phyloP scores from a whole-genome alignment of 768 basidiomycete genomes.

The Leucocoprinus birnbaumii region DNA sequence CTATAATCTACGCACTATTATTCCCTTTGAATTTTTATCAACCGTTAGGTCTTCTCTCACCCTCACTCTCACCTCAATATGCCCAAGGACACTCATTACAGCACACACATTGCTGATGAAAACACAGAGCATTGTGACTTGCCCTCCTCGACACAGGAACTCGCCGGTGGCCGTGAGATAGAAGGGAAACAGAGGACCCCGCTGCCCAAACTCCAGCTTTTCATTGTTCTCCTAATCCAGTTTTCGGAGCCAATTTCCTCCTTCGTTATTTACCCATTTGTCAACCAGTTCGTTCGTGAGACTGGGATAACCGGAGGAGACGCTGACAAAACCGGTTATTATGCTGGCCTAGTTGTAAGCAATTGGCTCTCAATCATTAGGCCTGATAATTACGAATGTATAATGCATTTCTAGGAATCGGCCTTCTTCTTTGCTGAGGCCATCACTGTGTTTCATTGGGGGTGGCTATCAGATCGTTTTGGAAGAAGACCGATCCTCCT shows the following conservation, averaged over 20 bases:
- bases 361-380: neutral
- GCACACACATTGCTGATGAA: too few relatives aligned
- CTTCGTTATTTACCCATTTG: slow-evolving; percentile 45
- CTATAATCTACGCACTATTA: too few relatives aligned
- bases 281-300: slow-evolving; percentile 41
- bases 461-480: slow-evolving; percentile 37
- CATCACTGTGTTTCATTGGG: slow-evolving; percentile 42
- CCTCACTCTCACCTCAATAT: too few relatives aligned
- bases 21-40: too few relatives aligned
- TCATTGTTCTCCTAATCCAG: slow-evolving; percentile 37
- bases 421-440: slow-evolving; percentile 43
- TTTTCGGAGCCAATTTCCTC: slow-evolving; percentile 41
- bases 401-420: slow-evolving; percentile 31
- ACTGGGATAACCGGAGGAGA: slow-evolving; percentile 42
- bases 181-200: slow-evolving; percentile 25
- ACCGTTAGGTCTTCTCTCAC: too few relatives aligned
- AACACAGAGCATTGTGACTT: neutral
- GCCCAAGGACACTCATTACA: too few relatives aligned
- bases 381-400: neutral
- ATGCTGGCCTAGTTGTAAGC: slow-evolving; percentile 44
- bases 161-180: neutral
- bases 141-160: neutral
- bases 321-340: slow-evolving; percentile 44
- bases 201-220: slow-evolving; percentile 37
- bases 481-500: slow-evolving; percentile 44